phyloP scores from a whole-genome alignment of 2,329 filamentous ascomycete genomes.

The Coleophoma cylindrospora region DNA sequence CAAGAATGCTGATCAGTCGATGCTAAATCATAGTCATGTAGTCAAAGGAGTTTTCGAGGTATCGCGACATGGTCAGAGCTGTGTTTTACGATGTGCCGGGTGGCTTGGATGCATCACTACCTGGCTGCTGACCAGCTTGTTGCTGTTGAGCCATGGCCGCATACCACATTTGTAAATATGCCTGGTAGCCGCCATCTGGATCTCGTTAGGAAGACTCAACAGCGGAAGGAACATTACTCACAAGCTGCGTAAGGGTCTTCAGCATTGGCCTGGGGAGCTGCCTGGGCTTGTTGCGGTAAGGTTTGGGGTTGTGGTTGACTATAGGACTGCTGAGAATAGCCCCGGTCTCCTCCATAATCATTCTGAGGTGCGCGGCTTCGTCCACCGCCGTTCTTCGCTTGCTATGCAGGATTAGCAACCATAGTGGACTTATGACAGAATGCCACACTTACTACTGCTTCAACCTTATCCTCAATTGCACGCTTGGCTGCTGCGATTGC shows the following conservation, averaged over 20 bases:
- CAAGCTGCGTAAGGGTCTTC: slow-evolving; percentile 72
- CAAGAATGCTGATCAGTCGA: slow-evolving; percentile 21
- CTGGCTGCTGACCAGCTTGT: slow-evolving; percentile 25
- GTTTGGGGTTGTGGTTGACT: slow-evolving; percentile 34
- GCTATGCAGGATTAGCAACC: slow-evolving; percentile 29
- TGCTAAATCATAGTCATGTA: slow-evolving; percentile 24
- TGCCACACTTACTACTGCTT: slow-evolving; percentile 66
- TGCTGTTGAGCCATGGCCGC: slow-evolving; percentile 57
- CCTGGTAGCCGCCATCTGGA: slow-evolving; percentile 73
- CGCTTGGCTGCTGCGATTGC: slow-evolving; percentile 76
- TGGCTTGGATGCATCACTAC: slow-evolving; percentile 30
- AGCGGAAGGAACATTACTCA: slow-evolving; percentile 33
- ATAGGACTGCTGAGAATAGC: slow-evolving; percentile 43
- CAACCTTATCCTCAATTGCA: slow-evolving; percentile 88
- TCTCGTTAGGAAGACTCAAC: slow-evolving; percentile 19
- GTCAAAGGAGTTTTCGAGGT: slow-evolving; percentile 21
- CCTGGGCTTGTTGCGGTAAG: slow-evolving; percentile 35
- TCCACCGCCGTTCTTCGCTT: slow-evolving; percentile 45
- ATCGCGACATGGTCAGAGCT: slow-evolving; percentile 16
- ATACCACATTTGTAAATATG: slow-evolving; percentile 78
- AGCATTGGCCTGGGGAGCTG: slow-evolving; percentile 40
- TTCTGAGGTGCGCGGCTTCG: slow-evolving; percentile 39
- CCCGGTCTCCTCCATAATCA: slow-evolving; percentile 51
- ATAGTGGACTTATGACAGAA: neutral
- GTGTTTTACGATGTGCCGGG: slow-evolving; percentile 31